Base-by-base conservation (phyloP, 2,329 filamentous ascomycete species). In the Colletotrichum orchidophilum region DNA sequence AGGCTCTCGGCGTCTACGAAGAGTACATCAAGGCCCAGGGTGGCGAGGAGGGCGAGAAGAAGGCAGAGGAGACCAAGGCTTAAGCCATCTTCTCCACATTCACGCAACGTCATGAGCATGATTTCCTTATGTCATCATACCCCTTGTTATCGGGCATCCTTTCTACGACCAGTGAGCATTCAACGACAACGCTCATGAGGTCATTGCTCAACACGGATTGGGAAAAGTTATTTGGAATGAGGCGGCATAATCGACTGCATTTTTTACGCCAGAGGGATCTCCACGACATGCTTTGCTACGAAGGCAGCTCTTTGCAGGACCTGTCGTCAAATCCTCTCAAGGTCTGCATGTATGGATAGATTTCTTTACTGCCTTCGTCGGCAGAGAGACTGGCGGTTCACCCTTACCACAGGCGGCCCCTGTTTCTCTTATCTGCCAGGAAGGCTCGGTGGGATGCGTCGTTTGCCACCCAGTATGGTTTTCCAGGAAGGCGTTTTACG, bases 1-100 rank as follows among this genome's bases (percentile, higher is more conserved):
- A 99, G 87, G 96, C 96, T 76, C 93, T 99, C 81, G 94, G 90
- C 77, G 96, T 99, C 78, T 99, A 98, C 83, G 95, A 99, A 80
- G 96, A 99, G 84, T 99, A 99, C 83, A 92, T 98, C 86, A 98
- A 98, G 91, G 91, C 90, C 80, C 94, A 96, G 81, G 80, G 80
- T 46, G 81, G 76, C 63, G 84, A 84, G 74, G 78, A 85, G 80
- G 87, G 90, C 79, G 87, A 89, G 80, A 83, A 84, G 75, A 85
- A 87, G 76, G 83, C 84, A 77, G 80, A 78, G 74, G 81, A 82
- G 78, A 80, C 78, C 70, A 83, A 85, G 82, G 81, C 81, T 75
- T 83, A 83, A 72, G 61, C 53, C 53, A 49, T 35, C 54, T 59
- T 42, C 62, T 71, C 63, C 49, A 55, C 60, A 65, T 39, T 72